phyloP scores from a whole-genome alignment of 768 basidiomycete genomes.

The Phanerodontia chrysosporium region DNA sequence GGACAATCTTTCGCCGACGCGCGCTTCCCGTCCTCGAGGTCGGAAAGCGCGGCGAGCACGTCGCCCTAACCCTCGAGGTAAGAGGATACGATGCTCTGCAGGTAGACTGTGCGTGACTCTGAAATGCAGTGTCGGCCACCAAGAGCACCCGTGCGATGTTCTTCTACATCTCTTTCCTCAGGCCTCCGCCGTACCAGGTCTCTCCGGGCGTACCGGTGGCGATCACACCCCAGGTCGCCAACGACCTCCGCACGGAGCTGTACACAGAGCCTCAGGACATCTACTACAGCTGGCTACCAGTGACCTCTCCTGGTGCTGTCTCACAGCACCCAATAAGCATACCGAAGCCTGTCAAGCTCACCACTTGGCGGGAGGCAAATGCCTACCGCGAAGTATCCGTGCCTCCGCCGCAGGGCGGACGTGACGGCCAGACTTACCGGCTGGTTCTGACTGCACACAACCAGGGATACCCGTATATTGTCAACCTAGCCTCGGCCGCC shows the following conservation, averaged over 20 bases:
- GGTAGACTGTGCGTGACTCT: too few relatives aligned
- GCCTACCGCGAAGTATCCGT: slow-evolving; percentile 77
- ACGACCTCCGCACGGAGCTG: slow-evolving; percentile 84
- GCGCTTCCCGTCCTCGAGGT: not conserved
- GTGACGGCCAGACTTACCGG: slow-evolving; percentile 58
- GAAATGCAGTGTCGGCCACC: too few relatives aligned
- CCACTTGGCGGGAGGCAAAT: slow-evolving; percentile 62
- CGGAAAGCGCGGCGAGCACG: not conserved
- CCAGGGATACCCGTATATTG: slow-evolving; percentile 23
- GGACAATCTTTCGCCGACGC: slow-evolving; percentile 1
- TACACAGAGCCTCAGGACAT: slow-evolving; percentile 54
- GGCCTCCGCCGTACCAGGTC: slow-evolving; percentile 65
- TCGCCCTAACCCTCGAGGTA: not conserved
- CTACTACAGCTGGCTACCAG: slow-evolving; percentile 58
- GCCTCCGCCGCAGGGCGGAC: slow-evolving; percentile 50
- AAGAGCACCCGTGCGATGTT: slow-evolving; percentile 48
- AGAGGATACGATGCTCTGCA: not conserved
- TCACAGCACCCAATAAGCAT: slow-evolving; percentile 15
- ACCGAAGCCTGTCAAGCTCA: slow-evolving; percentile 57
- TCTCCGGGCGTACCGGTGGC: slow-evolving; percentile 37
- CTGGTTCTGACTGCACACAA: slow-evolving; percentile 51
- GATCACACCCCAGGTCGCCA: slow-evolving; percentile 82
- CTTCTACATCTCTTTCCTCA: slow-evolving; percentile 85
- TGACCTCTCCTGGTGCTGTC: slow-evolving; percentile 5
- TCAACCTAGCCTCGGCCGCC: slow-evolving; percentile 39